phyloP scores from a whole-genome alignment of 305 asterid genomes.

The Plantago lanceolata region DNA sequence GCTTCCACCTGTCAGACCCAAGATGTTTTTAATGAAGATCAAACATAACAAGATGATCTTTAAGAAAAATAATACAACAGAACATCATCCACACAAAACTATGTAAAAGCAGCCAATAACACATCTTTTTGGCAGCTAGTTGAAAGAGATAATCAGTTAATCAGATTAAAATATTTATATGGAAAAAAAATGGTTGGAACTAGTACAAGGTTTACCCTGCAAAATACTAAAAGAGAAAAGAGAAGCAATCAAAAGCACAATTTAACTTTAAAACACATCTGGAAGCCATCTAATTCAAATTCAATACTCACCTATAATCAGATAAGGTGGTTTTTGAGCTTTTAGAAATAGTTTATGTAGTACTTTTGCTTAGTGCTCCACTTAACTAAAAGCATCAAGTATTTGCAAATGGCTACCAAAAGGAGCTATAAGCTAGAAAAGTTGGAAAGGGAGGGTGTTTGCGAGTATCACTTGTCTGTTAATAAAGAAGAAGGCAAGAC shows the following conservation, averaged over 20 bases:
- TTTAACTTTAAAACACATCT: not conserved
- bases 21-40: conserved; percentile 6
- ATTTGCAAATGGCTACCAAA: not conserved
- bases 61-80: conserved; percentile 12
- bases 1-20: conserved; percentile 58
- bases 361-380: not conserved
- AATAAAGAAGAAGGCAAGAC: not conserved
- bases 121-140: not conserved
- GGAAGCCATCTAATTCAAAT: not conserved
- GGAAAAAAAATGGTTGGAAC: not conserved
- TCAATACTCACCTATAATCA: not conserved
- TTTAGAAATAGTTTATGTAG: not conserved
- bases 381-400: not conserved
- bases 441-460: not conserved
- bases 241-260: not conserved
- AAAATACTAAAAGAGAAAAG: not conserved
- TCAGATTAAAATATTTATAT: conserved; percentile 14
- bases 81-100: conserved; percentile 15
- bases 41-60: conserved; percentile 4
- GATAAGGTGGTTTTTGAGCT: not conserved
- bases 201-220: not conserved
- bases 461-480: not conserved
- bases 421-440: too few species aligned
- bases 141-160: conserved; percentile 11
- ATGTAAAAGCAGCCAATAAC: conserved; percentile 9